Evolutionary conservation across 2,329 filamentous ascomycete genomes (phyloP), one percentile per base, ranked within the genome.

Genomic region (Aspergillus udagawae): DNA sequence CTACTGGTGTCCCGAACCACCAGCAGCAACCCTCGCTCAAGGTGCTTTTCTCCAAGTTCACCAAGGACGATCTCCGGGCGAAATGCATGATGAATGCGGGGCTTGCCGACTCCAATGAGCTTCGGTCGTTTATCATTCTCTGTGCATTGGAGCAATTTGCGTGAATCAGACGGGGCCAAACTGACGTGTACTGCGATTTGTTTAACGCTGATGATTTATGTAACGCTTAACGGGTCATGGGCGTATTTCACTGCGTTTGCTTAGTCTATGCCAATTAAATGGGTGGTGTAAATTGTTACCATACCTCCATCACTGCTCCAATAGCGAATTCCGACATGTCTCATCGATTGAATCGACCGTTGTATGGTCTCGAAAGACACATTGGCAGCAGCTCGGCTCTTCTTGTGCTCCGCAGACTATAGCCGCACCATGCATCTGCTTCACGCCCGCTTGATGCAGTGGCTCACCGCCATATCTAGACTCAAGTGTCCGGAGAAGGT

Each of bases 81-180:
- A 35, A 51, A 23, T 21, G 57, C 12, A 29, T 27, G 6, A 51
- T 3, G 28, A 54, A 45, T 49, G 20, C 32, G 7, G 64, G 64
- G 12, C 56, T 65, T 42, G 49, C 51, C 42, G 57, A 60, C 44
- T 65, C 64, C 7, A 54, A 64, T 42, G 60, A 61, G 44, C 56
- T 66, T 3, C 55, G 63, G 44, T 38, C 41, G 27, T 58, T 66
- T 17, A 55, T 66, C 29, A 56, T 66, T 35, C 56, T 61, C 20
- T 65, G 64, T 53, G 64, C 64, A 5, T 32, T 57, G 20, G 49
- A 58, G 28, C 64, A 66, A 54, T 64, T 63, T 49, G 3, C 38
- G 14, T 57, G 49, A 57, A 29, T 12, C 8, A 12, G 28, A 12
- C 28, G 28, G 28, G 28, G 28, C 12, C 10, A 29, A 29, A 12